These are phyloP conservation scores for Nakazawaea siamensis DNA, from an alignment of 805 yeast species.

Conservation along the genomic window DNA sequence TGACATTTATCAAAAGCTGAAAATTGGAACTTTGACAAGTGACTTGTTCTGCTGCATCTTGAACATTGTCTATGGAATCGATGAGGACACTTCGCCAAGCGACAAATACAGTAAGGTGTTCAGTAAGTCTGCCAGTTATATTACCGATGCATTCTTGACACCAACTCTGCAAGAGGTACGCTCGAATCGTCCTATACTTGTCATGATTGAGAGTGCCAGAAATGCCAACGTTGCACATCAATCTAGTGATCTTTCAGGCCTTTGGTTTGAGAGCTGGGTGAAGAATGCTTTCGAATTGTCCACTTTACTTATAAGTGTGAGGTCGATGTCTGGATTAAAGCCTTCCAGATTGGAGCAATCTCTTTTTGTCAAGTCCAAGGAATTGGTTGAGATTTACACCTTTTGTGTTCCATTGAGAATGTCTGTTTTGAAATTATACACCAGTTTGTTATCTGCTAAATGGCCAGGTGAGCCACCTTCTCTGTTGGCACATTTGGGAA, in stretches of 20 bases:
- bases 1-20: conserved; percentile 45
- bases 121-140: conserved; percentile 38
- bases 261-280: conserved; percentile 42
- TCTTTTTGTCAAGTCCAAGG: conserved; percentile 47
- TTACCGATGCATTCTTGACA: conserved; percentile 50
- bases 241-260: conserved; percentile 33
- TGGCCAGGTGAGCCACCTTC: conserved; percentile 67
- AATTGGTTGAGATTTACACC: conserved; percentile 50
- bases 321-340: conserved; percentile 36
- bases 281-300: conserved; percentile 46
- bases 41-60: conserved; percentile 49
- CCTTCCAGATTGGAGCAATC: conserved; percentile 62
- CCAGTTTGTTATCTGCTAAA: conserved; percentile 44
- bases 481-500: conserved; percentile 71
- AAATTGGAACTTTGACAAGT: conserved; percentile 49
- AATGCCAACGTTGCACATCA: conserved; percentile 27
- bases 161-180: conserved; percentile 42
- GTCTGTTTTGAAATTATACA: conserved; percentile 45
- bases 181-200: conserved; percentile 43
- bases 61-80: conserved; percentile 40
- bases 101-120: conserved; percentile 40
- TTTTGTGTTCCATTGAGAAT: conserved; percentile 38
- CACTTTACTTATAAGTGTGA: conserved; percentile 44
- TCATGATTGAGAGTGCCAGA: conserved; percentile 39
- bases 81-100: conserved; percentile 22